Evolutionary conservation across 768 basidiomycete species (phyloP), one percentile per base, ranked within the genome.

Genomic region (Tephrocybe sp.): DNA sequence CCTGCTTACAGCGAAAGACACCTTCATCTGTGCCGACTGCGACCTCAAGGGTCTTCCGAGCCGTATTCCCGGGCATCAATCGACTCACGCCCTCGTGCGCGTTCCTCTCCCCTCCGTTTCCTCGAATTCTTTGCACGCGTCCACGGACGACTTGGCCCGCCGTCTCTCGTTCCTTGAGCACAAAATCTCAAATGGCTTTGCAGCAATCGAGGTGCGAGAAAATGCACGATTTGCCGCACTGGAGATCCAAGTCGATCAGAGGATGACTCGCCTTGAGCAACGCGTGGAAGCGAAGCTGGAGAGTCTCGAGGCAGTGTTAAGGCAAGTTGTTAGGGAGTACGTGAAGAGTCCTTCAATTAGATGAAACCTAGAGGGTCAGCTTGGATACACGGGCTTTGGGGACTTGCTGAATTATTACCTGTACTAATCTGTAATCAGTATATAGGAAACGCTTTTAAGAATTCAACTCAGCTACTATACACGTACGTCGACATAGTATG

Each of bases 1-100:
- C 9, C 41, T n/a, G 40, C 30, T n/a, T 1, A 22, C 28, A 1
- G 12, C n/a, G 34, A 19, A 59, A n/a, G 67, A 67, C 39, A 64
- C 61, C 3, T 65, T 66, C 43, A 54, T 71, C 21, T 71, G 69
- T 51, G 38, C 49, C 9, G 69, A 68, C 3, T 71, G 69, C 39
- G 65, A 66, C 41, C 34, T 32, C 3, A 61, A 56, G 31, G 49
- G 59, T 24, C 19, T 42, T 37, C 25, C 26, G 39, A 43, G 49
- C 47, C 24, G 35, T 37, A 11, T 35, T 6, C 36, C 24, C 45
- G 19, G 59, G 55, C 44, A 57, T 16, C 26, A 18, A 5, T 27
- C 36, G 30, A 55, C 55, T 6, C 69, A 70, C 54, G 55, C 67
- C n/a, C 54, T 67, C 4, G 59, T 68, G 30, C 53, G 63, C 16